These are phyloP conservation scores for Lagenaria siceraria DNA, from an alignment of 306 rosid species.

Conservation along the genomic window DNA sequence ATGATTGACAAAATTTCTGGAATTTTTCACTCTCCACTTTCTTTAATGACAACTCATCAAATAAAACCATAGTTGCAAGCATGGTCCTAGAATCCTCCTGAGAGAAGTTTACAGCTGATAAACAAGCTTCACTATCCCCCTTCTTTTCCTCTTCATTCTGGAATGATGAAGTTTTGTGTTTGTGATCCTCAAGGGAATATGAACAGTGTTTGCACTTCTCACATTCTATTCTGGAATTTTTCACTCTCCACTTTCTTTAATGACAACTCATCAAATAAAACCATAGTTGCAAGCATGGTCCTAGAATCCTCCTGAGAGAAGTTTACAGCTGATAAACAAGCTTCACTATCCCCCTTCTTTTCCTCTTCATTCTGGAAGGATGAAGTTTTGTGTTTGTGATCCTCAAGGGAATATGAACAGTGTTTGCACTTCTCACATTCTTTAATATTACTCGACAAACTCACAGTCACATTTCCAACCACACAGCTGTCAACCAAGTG, in stretches of 20 bases:
- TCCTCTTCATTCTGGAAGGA: too few species aligned
- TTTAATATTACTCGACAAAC: not conserved
- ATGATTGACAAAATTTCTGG: not conserved
- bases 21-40: not conserved
- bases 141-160: not conserved
- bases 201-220: too few species aligned
- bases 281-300: too few species aligned
- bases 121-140: not conserved
- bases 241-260: too few species aligned
- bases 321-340: too few species aligned
- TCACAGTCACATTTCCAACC: not conserved
- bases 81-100: not conserved
- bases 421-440: not conserved
- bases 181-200: not conserved
- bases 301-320: too few species aligned
- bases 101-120: not conserved
- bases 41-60: not conserved
- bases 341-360: too few species aligned
- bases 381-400: too few species aligned
- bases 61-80: not conserved
- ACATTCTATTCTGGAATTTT: too few species aligned
- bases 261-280: too few species aligned
- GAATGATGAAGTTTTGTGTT: not conserved
- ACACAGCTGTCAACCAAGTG: not conserved
- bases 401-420: too few species aligned